Evolutionary conservation across 2,329 filamentous ascomycete genomes (phyloP).

Genomic region (Furcasterigmium furcatum): DNA sequence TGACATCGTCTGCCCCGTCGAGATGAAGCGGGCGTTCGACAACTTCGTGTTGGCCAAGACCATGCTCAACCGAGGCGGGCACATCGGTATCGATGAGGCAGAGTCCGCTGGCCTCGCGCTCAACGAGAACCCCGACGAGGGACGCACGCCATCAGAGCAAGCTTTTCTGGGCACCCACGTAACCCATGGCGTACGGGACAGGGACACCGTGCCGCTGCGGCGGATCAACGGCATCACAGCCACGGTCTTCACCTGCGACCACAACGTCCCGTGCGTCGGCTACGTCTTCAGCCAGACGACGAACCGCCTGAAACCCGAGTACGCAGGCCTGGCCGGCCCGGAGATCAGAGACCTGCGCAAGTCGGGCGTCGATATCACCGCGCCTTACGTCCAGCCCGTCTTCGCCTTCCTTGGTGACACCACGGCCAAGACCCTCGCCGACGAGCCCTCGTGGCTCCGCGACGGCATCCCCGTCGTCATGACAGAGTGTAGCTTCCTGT

Average conservation of each 20-base stretch:
- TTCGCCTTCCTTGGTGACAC: conserved; percentile 48
- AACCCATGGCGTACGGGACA: conserved; percentile 30
- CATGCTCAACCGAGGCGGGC: conserved; percentile 37
- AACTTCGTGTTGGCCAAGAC: conserved; percentile 35
- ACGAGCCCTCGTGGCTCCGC: conserved; percentile 34
- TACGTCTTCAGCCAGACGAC: conserved; percentile 40
- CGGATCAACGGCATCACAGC: conserved; percentile 32
- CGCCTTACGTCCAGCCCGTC: conserved; percentile 30
- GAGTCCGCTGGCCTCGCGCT: conserved; percentile 8
- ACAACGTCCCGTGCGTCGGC: conserved; percentile 43
- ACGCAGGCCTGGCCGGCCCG: conserved; percentile 25
- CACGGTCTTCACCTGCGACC: conserved; percentile 40
- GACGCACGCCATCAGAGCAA: conserved; percentile 10
- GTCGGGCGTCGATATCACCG: conserved; percentile 34
- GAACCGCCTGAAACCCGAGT: conserved; percentile 33
- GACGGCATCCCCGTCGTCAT: conserved; percentile 40
- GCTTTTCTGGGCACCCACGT: conserved; percentile 32
- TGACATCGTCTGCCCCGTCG: conserved; percentile 39
- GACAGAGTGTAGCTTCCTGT: conserved; percentile 46
- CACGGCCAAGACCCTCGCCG: conserved; percentile 33
- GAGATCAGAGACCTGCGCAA: conserved; percentile 34
- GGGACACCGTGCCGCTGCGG: conserved; percentile 30
- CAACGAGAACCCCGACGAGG: conserved; percentile 13
- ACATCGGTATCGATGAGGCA: conserved; percentile 23
- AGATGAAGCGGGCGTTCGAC: conserved; percentile 34